Conservation (phyloP, 495 filamentous ascomycete species). For the Xylaria curta region DNA sequence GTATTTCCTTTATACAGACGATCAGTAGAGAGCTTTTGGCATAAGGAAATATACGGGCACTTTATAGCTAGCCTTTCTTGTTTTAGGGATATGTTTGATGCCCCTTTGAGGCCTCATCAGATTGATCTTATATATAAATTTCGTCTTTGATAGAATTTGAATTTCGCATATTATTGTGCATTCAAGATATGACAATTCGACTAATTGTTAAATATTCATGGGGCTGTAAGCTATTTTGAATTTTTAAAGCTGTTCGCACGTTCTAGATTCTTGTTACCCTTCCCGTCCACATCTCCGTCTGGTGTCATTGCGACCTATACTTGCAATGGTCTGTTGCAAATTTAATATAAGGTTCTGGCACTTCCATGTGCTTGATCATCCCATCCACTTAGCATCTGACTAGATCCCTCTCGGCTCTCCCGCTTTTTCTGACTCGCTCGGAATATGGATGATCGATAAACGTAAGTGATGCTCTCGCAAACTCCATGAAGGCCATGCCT, state of each 20-base stretch:
- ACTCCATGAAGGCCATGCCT: conserved; percentile 20
- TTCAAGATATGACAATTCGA: not conserved
- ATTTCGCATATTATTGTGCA: not conserved
- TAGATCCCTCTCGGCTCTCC: conserved; percentile 18
- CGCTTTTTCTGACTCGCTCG: conserved; percentile 14
- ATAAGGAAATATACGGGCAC: too few relatives aligned
- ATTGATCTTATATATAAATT: not conserved
- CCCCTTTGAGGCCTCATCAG: not conserved
- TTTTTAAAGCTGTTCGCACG: conserved; percentile 19
- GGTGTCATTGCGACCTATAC: not conserved
- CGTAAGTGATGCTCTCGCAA: conserved; percentile 19
- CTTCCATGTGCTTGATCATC: conserved; percentile 35
- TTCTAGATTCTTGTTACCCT: conserved; percentile 22
- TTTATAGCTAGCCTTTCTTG: not conserved
- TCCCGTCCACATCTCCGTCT: not conserved
- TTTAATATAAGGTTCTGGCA: conserved; percentile 36
- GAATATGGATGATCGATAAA: conserved; percentile 9
- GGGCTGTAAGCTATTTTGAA: not conserved
- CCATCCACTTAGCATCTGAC: not conserved
- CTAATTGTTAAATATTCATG: not conserved
- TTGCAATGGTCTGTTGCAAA: not conserved
- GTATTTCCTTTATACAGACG: conserved; percentile 1
- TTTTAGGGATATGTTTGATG: not conserved
- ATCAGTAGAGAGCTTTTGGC: conserved; percentile 8
- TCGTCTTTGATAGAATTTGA: not conserved